Evolutionary conservation across 495 filamentous ascomycete species (phyloP), one percentile per base, ranked within the genome.

Genomic region (Aspergillus biplanus): DNA sequence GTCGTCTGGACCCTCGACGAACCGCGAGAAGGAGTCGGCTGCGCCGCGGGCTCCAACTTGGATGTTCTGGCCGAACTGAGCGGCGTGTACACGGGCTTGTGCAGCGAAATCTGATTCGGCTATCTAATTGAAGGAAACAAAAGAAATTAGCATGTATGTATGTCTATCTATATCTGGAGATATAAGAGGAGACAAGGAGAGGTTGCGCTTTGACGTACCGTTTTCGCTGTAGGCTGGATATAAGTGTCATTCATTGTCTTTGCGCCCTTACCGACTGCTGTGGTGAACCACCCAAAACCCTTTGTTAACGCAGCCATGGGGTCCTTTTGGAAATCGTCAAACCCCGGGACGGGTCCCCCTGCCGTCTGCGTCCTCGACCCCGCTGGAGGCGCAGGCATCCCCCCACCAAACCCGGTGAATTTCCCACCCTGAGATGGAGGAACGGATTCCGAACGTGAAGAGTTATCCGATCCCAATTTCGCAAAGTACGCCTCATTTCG

Each of bases 251-350:
- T 94, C 33, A 97, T 86, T 1, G 84, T 91, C 82, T 96, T 95
- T 13, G 93, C 95, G 60, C 88, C 86, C 81, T 92, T 94, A 15
- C 87, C 89, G 13, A 97, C 92, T 35, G 91, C 89, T 12, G 83
- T 87, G 16, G 91, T 85, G 66, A 99, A 94, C 90, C 96, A 97
- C 2, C 96, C 93, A 67, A 97, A 93, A 6, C 95, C 90, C 77
- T 97, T 97, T 32, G 85, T 92, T 67, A 99, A 71, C 52, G 93
- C 92, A 0, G 86, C 93, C 60, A 98, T 83, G 3, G 96, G 93
- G 74, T 99, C 95, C 66, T 89, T 90, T 75, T 94, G 91, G 66
- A 97, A 86, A 39, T 97, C 93, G 58, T 96, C 89, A 27, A 93
- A 73, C 1, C 85, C 86, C 0, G 88, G 91, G 16, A 88, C 67